Evolutionary conservation across 345 rosid species (phyloP), one percentile per base, ranked within the genome.

Genomic region (Capsella bursapastoris): DNA sequence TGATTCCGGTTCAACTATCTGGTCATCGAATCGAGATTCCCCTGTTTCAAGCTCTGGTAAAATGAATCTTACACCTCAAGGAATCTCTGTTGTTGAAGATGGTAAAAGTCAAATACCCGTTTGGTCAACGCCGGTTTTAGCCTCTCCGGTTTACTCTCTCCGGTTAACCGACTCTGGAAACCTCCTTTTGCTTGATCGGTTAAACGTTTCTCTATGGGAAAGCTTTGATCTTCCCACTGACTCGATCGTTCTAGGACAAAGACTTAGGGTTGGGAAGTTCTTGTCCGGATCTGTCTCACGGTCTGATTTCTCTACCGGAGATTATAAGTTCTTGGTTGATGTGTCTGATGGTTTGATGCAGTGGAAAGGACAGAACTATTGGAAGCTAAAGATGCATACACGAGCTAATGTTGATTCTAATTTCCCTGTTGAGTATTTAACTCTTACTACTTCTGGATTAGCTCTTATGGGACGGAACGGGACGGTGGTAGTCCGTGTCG

Each of bases 1-100:
- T 11, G 81, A 52, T 2, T 89, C 97, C 75, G 80, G 68, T 70
- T 55, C 73, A 43, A 82, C 89, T 65, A 83, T 91, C 75, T 93
- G 98, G 98, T 83, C 98, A 9, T 94, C 97, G 22, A 89, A 88
- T 78, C 88, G 87, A n/a, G 84, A 86, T 68, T 67, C 57, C 9
- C 90, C 98, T 2, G 73, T 93, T 81, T 85, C 96, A 0, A 75
- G 47, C 40, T 82, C 92, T 0, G 94, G 96, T 9, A 43, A 57
- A 37, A 84, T 93, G 92, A 63, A 58, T 72, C 87, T 93, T 22
- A 73, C 97, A 4, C 31, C 56, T 5, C 41, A 74, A 37, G 97
- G 98, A 66, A 86, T 93, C 72, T 71, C 77, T 44, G 64, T 93
- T 65, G 9, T 76, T 7, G 91, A 91, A 81, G 70, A 78, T 51